Base-by-base conservation (phyloP, 805 yeast species). In the Myxozyma neotropica region DNA sequence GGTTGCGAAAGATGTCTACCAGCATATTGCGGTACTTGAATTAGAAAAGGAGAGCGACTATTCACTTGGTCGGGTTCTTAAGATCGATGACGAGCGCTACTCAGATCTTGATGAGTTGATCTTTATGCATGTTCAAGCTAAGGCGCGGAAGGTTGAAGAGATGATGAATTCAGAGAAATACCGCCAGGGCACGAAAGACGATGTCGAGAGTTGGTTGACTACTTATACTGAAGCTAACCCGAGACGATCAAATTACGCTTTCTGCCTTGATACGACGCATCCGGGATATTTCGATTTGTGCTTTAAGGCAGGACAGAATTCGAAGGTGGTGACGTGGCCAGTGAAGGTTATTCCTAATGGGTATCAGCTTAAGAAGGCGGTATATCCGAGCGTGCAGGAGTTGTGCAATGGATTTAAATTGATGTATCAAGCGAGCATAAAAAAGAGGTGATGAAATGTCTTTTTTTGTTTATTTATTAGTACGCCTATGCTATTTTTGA, bases 391-490 rank as follows among this genome's bases (percentile, higher is more conserved):
- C 73, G 91, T 93, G 80, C 84, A 84, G 64, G 83, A 87, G 58
- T 80, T 94, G 69, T 88, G 96, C 77, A 94, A 94, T 70, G 99
- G 99, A 17, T 94, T 94, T 84, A 94, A 94, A 78, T 87, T 86
- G 63, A 66, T 75, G 62, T 70, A 56, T 57, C 55, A 46, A 40
- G 58, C 58, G 43, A 40, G 55, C 35, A 42, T 58, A 52, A 52
- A 44, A 39, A 26, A 33, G 49, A 52, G 55, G 38, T 52, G 43
- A 43, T 39, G 12, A 5, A 6, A 15, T n/a, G 10, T 48, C 24
- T n/a, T 17, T 31, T 15, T 19, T 13, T 33, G 21, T 19, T 33
- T 47, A 1, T 47, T 19, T 33, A 21, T 33, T 13, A 21, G 26
- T 6, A 47, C 33, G 26, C 31, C 4, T 47, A 17, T 33, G 4